Evolutionary conservation across 768 basidiomycete genomes (phyloP), one percentile per base, ranked within the genome.

Genomic region (Chalciporus pseudorubinellus): DNA sequence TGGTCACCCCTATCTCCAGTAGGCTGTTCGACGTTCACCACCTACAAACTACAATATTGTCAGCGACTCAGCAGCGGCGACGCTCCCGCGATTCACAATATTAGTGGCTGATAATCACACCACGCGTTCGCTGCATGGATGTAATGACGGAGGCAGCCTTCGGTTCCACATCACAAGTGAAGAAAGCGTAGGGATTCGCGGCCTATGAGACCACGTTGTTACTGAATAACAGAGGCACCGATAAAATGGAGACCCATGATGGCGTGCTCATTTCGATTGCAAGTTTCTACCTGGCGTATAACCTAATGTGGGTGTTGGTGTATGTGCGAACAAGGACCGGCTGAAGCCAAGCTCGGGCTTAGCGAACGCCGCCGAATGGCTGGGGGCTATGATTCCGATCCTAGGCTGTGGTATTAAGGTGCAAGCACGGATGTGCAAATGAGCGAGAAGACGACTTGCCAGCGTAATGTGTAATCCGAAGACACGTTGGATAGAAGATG

Each of bases 61-160:
- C 57, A 56, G 56, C 46, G 59, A 58, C 39, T 21, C 29, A 48
- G 44, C 54, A 55, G 53, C 56, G 53, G 18, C 40, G 29, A 20
- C 44, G 16, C 39, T 36, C 12, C 29, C 14, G 33, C 14, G 33
- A 34, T 34, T 34, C 33, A 34, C 33, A 34, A n/a, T 34, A 43
- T n/a, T 41, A 31, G 33, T 33, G n/a, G 39, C 20, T 31, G 47
- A 42, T 31, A 29, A 56, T 50, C 54, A 46, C 36, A 44, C 46
- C 46, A 58, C 40, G 53, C 53, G 18, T 46, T 39, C 38, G 31
- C 19, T 46, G 62, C 57, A 38, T 44, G 48, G 31, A 34, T 40
- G 21, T 19, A 29, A 44, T 38, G 34, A 26, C 20, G 34, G n/a
- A 44, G 22, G 11, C 42, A 48, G 7, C 3, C 10, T 31, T 2